phyloP scores from a whole-genome alignment of 805 yeast species.

The Suhomyces tanzawaensis region DNA sequence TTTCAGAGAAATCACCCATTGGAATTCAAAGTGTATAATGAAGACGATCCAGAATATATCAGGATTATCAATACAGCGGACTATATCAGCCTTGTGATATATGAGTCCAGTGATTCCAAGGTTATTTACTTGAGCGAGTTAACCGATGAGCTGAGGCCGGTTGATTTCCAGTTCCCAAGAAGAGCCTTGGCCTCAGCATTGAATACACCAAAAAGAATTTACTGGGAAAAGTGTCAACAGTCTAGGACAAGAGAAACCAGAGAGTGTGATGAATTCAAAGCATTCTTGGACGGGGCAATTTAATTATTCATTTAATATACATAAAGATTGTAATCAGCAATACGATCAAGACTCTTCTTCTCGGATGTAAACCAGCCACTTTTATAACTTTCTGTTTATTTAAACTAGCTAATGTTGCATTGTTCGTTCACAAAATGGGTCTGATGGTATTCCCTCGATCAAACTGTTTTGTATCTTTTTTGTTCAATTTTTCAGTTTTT shows the following conservation, averaged over 20 bases:
- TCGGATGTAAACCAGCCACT: too few species aligned
- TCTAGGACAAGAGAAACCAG: slow-evolving; percentile 55
- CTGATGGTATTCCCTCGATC: too few species aligned
- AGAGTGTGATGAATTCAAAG: slow-evolving; percentile 65
- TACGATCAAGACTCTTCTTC: too few species aligned
- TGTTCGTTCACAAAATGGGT: too few species aligned
- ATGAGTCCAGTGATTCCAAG: slow-evolving; percentile 18
- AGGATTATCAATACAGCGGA: slow-evolving; percentile 30
- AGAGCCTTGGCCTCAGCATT: slow-evolving; percentile 67
- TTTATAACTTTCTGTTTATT: too few species aligned
- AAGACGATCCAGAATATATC: slow-evolving; percentile 17
- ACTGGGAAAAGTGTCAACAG: slow-evolving; percentile 80
- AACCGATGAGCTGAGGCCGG: slow-evolving; percentile 28
- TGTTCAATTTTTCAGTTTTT: too few species aligned
- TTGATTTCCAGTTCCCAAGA: slow-evolving; percentile 85
- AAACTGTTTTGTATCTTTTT: too few species aligned
- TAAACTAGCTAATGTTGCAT: too few species aligned
- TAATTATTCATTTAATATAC: too few species aligned
- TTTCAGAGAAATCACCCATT: slow-evolving; percentile 42
- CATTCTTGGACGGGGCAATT: too few species aligned
- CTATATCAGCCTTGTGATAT: slow-evolving; percentile 34
- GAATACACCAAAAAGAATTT: slow-evolving; percentile 56
- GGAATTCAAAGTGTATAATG: slow-evolving; percentile 35
- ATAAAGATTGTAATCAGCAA: too few species aligned
- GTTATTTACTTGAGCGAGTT: slow-evolving; percentile 19